Percentiles rank a stretch among this genome's conserved stretches.
Conservation (phyloP, 345 rosid genomes). For the Sisymbrium altissimum region DNA sequence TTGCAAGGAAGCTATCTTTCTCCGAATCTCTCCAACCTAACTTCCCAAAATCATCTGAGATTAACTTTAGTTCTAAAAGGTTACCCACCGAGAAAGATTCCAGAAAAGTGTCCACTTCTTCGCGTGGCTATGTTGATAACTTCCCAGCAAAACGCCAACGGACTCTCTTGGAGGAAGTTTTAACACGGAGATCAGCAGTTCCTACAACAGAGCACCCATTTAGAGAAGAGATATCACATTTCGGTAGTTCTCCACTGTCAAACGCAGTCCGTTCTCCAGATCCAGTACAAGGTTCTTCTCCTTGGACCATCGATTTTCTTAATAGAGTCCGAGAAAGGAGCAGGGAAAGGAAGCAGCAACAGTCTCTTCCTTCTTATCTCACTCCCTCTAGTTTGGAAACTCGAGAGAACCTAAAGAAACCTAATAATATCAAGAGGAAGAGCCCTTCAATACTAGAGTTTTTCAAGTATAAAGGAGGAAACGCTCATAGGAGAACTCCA, state of each 20-base stretch:
- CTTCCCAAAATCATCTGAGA: conserved; percentile 50
- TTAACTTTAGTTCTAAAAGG: conserved; percentile 40
- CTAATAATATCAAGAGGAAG: conserved; percentile 45
- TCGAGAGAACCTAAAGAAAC: conserved; percentile 43
- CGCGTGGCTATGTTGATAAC: conserved; percentile 27
- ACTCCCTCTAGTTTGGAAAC: conserved; percentile 37
- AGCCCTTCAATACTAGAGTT: conserved; percentile 78
- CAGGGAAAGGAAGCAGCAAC: conserved; percentile 50
- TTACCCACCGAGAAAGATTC: conserved; percentile 31
- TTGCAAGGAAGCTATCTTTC: conserved; percentile 55
- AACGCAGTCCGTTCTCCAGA: conserved; percentile 53
- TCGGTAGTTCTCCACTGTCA: conserved; percentile 57
- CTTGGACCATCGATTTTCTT: conserved; percentile 93
- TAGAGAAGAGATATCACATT: conserved; percentile 48
- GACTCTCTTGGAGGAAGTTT: conserved; percentile 40
- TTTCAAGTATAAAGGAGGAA: conserved; percentile 77
- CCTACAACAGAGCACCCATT: conserved; percentile 37
- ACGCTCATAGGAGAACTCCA: conserved; percentile 34
- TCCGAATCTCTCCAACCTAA: conserved; percentile 32
- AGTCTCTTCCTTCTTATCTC: conserved; percentile 48
- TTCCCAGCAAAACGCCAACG: conserved; percentile 36
- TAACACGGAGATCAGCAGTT: conserved; percentile 38
- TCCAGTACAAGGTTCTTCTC: conserved; percentile 67
- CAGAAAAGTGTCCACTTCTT: conserved; percentile 26
- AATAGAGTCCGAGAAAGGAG: conserved; percentile 78